Evolutionary conservation across 805 yeast species (phyloP).

Genomic region (Candida argentea): DNA sequence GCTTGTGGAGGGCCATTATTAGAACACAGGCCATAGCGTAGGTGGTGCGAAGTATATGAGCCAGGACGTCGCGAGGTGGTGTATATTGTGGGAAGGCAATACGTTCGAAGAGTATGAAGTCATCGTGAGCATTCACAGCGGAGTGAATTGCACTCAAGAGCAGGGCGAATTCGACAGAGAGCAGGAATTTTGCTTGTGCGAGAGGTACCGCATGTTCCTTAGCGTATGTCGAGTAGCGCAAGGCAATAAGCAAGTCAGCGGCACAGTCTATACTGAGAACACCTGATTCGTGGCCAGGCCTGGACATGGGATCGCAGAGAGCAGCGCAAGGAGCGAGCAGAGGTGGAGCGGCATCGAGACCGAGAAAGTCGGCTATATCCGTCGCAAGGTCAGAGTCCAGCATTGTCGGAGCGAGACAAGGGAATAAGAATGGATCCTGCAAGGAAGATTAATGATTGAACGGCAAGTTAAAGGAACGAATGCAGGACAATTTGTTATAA

Average conservation of each 20-base stretch:
- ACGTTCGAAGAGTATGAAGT: conserved; percentile 30
- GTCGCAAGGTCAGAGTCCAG: too few relatives aligned
- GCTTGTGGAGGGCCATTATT: conserved; percentile 21
- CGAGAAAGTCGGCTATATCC: too few relatives aligned
- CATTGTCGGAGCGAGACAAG: too few relatives aligned
- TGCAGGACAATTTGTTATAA: too few relatives aligned
- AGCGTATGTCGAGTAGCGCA: conserved; percentile 13
- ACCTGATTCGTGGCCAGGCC: conserved; percentile 46
- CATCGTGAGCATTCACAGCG: conserved; percentile 34
- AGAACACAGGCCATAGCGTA: conserved; percentile 24
- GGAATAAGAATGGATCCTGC: too few relatives aligned
- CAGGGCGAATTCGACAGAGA: conserved; percentile 23
- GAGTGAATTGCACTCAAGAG: conserved; percentile 28
- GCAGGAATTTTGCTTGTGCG: conserved; percentile 23
- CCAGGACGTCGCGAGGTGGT: conserved; percentile 20
- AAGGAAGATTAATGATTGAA: too few relatives aligned
- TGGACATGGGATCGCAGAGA: conserved; percentile 53
- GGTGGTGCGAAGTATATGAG: conserved; percentile 7
- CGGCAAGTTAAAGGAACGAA: too few relatives aligned
- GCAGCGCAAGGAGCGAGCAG: conserved; percentile 8
- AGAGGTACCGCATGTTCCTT: conserved; percentile 6
- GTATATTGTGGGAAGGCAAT: conserved; percentile 21
- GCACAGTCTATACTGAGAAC: conserved; percentile 48
- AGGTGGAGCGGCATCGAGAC: too few relatives aligned
- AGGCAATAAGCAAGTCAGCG: conserved; percentile 40